These are phyloP conservation scores for Dipodascus geniculatus DNA, from an alignment of 805 yeast species.

Conservation along the genomic window DNA sequence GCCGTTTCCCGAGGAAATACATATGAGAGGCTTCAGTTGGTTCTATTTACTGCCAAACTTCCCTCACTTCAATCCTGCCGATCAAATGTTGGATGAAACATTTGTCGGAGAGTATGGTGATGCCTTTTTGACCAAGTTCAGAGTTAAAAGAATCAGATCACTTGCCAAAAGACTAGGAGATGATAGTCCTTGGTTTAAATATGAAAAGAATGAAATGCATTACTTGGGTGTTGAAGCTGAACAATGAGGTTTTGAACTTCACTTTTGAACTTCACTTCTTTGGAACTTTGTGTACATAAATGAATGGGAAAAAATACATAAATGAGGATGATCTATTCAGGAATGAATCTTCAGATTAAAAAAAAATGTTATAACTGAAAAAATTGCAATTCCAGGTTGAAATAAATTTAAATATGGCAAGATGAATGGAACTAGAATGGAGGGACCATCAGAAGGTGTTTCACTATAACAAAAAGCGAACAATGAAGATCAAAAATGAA, in stretches of 20 bases:
- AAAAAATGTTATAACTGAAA: too few species aligned
- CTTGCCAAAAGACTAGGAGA: neutral
- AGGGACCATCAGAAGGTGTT: too few species aligned
- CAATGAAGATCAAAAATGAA: too few species aligned
- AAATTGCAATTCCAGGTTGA: too few species aligned
- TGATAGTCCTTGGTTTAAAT: slow-evolving; percentile 1
- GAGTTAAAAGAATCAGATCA: neutral
- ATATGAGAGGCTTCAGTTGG: slow-evolving; percentile 15
- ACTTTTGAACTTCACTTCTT: neutral
- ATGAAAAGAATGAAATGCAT: neutral
- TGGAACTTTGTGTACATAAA: neutral
- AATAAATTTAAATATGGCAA: too few species aligned
- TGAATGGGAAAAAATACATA: neutral
- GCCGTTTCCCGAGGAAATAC: slow-evolving; percentile 16
- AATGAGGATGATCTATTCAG: neutral
- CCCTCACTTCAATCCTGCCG: neutral
- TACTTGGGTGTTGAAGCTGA: neutral
- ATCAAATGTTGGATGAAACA: neutral
- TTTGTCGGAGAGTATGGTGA: neutral
- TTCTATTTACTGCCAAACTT: slow-evolving; percentile 3
- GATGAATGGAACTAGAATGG: too few species aligned
- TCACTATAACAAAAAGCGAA: too few species aligned
- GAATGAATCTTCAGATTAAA: too few species aligned
- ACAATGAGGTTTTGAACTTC: neutral
- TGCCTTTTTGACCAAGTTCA: neutral